A percentile compares a stretch with the other conserved stretches of the same genome.
Evolutionary conservation across 305 asterid genomes (phyloP).

Genomic region (Rubia tinctorum): DNA sequence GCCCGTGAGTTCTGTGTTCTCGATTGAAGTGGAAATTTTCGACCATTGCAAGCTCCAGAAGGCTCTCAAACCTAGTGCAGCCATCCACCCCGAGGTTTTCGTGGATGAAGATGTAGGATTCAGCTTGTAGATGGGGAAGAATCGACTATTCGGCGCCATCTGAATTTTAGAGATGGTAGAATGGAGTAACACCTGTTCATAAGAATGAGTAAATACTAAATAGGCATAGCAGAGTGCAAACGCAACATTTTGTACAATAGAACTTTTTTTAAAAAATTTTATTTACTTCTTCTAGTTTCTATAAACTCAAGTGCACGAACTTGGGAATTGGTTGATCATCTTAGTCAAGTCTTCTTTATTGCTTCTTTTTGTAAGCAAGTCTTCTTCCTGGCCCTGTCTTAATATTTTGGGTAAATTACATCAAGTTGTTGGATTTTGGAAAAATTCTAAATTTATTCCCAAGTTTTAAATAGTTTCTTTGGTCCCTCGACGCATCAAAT

Average conservation of each 20-base stretch:
- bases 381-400: too few species aligned
- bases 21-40: constrained; percentile 74
- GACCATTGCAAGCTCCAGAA: constrained; percentile 50
- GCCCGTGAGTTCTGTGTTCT: constrained; percentile 72
- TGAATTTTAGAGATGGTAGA: constrained; percentile 8
- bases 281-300: neutral
- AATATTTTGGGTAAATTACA: neutral
- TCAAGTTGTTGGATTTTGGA: too few species aligned
- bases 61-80: constrained; percentile 67
- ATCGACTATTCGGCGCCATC: neutral
- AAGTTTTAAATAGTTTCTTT: too few species aligned
- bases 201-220: constrained; percentile 3
- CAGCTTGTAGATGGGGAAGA: constrained; percentile 7
- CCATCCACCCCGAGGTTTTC: constrained; percentile 57
- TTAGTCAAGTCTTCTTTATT: neutral
- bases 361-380: neutral
- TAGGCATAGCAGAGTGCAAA: neutral
- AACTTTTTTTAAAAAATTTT: neutral
- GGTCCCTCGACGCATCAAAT: too few species aligned
- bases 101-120: constrained; percentile 29
- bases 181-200: neutral
- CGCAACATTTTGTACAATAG: neutral
- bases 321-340: constrained; percentile 2
- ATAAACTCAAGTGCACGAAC: neutral
- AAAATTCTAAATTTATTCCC: too few species aligned